A percentile compares a stretch with the other conserved stretches of the same genome.
phyloP scores from a whole-genome alignment of 1,284 basidiomycete genomes.

The Coniferiporia sulphurascens region DNA sequence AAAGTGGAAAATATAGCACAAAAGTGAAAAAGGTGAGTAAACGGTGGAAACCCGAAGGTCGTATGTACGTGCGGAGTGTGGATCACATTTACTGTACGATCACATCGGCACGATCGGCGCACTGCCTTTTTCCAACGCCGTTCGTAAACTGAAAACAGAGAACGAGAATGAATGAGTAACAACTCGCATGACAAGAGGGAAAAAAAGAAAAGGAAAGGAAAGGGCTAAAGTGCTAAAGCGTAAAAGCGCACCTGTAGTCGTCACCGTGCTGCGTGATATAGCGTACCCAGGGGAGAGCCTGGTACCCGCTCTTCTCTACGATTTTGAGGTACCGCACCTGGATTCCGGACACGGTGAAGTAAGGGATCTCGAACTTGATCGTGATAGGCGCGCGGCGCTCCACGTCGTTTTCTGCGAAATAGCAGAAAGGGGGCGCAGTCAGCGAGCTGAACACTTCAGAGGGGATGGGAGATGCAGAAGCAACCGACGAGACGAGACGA shows the following conservation, averaged over 20 bases:
- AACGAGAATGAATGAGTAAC: too few species aligned
- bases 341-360: slow-evolving; percentile 96
- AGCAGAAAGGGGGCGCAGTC: background rate
- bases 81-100: background rate
- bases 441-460: background rate
- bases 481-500: background rate
- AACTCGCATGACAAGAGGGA: too few species aligned
- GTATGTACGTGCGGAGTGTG: too few species aligned
- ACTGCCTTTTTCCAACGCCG: slow-evolving; percentile 71
- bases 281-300: slow-evolving; percentile 87
- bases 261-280: slow-evolving; percentile 97
- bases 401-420: slow-evolving; percentile 62
- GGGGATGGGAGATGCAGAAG: too few species aligned
- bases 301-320: slow-evolving; percentile 97
- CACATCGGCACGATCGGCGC: slow-evolving; percentile 57
- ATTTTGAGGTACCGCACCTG: slow-evolving; percentile 97
- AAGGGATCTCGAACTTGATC: slow-evolving; percentile 97
- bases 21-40: too few species aligned
- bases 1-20: too few species aligned
- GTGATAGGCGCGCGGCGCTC: slow-evolving; percentile 93
- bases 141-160: slow-evolving; percentile 50
- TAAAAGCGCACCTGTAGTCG: slow-evolving; percentile 72
- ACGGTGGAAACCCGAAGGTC: too few species aligned
- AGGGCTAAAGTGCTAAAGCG: background rate
- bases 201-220: background rate